Evolutionary conservation across 225 moss, liverwort and hornwort genomes (phyloP), one percentile per base, ranked within the genome.

Genomic region (Lunularia cruciata): DNA sequence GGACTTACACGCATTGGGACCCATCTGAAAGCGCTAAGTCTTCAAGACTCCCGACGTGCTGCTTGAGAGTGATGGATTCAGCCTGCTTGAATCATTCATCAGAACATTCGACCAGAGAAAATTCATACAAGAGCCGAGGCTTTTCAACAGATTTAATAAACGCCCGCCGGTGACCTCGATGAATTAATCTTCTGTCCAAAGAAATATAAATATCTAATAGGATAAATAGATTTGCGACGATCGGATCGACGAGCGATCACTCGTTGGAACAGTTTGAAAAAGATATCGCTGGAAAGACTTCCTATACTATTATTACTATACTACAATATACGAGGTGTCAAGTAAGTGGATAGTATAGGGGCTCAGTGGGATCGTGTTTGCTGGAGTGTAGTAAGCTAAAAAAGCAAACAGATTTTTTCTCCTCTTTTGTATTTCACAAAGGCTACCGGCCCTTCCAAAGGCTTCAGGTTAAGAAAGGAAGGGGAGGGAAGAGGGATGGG

Each of bases 391-490:
- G 13, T 40, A 27, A 22, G 61, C 61, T 12, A 27, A 22, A 63
- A 62, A 43, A 65, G 48, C 33, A 32, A 0, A 18, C 31, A 65
- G 67, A 33, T 37, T 3, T 63, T 67, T 51, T 51, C 49, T 67
- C 26, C 67, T 67, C 67, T 67, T 48, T 51, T 48, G 51, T 67
- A 67, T 67, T 34, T 67, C 67, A 67, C 67, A 67, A 43, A 49
- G 67, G 51, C 51, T 67, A 67, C 67, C 51, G 47, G 28, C 48
- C 67, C 67, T 67, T 51, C 51, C 51, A 36, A n/a, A 61, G 49
- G 51, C 1, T 32, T 23, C 18, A 18, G 63, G 63, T 45, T 45
- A 18, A 46, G 63, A 47, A 27, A 5, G 36, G 37, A 22, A 11
- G 26, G 34, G 6, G 22, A 32, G 34, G 35, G 48, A 48, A 20